Evolutionary conservation across 192 early-diverging fungal species (phyloP), one percentile per base, ranked within the genome.

Genomic region (Backusella morwellensis): DNA sequence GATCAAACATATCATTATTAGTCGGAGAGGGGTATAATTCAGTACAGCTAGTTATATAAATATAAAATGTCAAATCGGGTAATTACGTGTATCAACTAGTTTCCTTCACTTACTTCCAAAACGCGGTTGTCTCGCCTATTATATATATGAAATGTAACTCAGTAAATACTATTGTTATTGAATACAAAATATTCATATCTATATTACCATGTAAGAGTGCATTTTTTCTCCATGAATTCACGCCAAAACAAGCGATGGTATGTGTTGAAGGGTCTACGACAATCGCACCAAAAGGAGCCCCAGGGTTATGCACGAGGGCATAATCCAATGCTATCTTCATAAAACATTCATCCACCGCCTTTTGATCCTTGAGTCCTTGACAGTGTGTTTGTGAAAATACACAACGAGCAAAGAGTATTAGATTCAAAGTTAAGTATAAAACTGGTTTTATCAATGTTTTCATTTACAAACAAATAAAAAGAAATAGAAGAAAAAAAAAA

Each of bases 41-140:
- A 15, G 77, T 78, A 56, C 77, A 78, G 35, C 77, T 78, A 3
- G 9, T 23, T 21, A 29, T 26, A 12, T 29, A 6, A 35, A 7
- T 8, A 40, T 29, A 44, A 26, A 4, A 44, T 12, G 52, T 47
- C 9, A 3, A 0, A 17, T 32, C 21, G 23, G 23, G 12, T 59
- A 26, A 50, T 29, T 59, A 14, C 23, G 56, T 59, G 6, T 50
- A 19, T 50, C 19, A 50, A 6, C 68, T 2, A 21, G 21, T 34
- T 69, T 40, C 35, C 34, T 32, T 44, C 41, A 78, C 77, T 78
- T 78, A 78, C 77, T 78, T 78, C 66, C 63, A 73, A 38, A 78
- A 78, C 23, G 77, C 77, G 52, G 72, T 72, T 4, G 77, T 69
- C 40, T 78, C 77, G 15, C 73, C 73, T 75, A 66, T 23, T 36